Base-by-base conservation (phyloP, 371 early-diverging fungal species). In the Rhizopus microsporus region DNA sequence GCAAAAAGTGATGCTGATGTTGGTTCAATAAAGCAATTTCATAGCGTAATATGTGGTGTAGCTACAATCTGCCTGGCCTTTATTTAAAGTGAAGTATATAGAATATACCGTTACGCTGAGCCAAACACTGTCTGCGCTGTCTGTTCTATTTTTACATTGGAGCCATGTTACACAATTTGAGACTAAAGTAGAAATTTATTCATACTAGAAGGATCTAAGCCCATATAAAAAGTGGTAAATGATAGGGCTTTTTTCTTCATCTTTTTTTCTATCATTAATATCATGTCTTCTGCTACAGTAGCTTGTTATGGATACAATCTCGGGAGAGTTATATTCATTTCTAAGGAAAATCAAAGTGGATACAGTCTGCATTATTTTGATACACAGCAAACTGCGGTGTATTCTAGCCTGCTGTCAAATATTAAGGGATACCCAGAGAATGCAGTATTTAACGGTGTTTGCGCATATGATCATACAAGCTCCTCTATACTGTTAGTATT, bases 401-500 rank as follows among this genome's bases (percentile, higher is more conserved):
- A 30, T 9, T 50, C 58, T n/a, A n/a, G 23, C 35, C 10, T 34
- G 8, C 31, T 50, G 1, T 29, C 33, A 3, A 33, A 8, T 15
- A 23, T 46, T 4, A 16, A 46, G 9, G 43, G 1, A 50, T 57
- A 15, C 17, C 16, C n/a, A 50, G 15, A 12, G 23, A 43, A 35
- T 35, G 15, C 29, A 2, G 35, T n/a, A 5, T 57, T 57, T 30
- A 42, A 33, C 34, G 58, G 58, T 5, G 33, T 48, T 3, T 57
- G 58, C 33, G 32, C 58, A 2, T 57, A 57, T 51, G 58, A 50
- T 16, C 10, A n/a, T 32, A 42, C 42, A n/a, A 34, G 29, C 1
- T 51, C 58, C 33, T 57, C 58, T 4, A 31, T 57, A 9, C 5
- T 46, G 30, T 9, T 46, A 29, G 7, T 46, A 9, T 46, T 46